Conservation (phyloP, 2,329 filamentous ascomycete species). For the Clarireedia homoeocarpa region DNA sequence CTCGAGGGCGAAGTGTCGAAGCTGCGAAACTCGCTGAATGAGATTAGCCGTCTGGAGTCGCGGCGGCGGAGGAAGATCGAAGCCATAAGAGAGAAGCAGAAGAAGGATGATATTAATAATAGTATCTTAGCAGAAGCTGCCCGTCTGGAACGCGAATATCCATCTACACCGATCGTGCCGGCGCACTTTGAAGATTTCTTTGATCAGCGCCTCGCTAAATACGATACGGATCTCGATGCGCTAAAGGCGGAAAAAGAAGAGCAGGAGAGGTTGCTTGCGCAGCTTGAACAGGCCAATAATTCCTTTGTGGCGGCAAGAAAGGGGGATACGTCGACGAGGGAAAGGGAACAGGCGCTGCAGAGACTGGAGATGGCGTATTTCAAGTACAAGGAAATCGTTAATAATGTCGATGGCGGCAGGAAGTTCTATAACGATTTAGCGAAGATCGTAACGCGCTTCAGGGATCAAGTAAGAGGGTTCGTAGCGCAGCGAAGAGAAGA, state of each 20-base stretch:
- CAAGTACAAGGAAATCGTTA: slow-evolving; percentile 94
- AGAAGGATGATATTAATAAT: slow-evolving; percentile 79
- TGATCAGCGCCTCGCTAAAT: slow-evolving; percentile 66
- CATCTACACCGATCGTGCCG: slow-evolving; percentile 75
- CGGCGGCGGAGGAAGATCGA: slow-evolving; percentile 74
- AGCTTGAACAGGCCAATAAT: slow-evolving; percentile 67
- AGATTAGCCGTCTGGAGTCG: slow-evolving; percentile 76
- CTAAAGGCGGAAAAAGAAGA: slow-evolving; percentile 65
- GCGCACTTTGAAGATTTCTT: slow-evolving; percentile 92
- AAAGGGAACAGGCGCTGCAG: slow-evolving; percentile 82
- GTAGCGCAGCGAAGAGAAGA: slow-evolving; percentile 75
- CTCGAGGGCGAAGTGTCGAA: slow-evolving; percentile 73
- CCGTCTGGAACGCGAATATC: slow-evolving; percentile 77
- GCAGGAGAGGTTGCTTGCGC: slow-evolving; percentile 62
- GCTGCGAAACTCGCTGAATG: slow-evolving; percentile 74
- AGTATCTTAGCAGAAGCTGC: slow-evolving; percentile 78
- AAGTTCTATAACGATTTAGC: slow-evolving; percentile 97
- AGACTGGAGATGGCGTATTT: slow-evolving; percentile 84
- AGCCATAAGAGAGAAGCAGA: slow-evolving; percentile 67
- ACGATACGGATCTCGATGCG: slow-evolving; percentile 68
- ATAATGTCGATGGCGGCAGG: slow-evolving; percentile 80
- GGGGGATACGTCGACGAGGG: slow-evolving; percentile 51
- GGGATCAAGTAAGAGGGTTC: slow-evolving; percentile 73
- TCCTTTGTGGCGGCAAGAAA: slow-evolving; percentile 67
- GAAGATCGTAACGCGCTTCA: slow-evolving; percentile 76